Percentiles rank a stretch among this genome's conserved stretches.
phyloP scores from a whole-genome alignment of 768 basidiomycete genomes.

The Kwoniella europaea region DNA sequence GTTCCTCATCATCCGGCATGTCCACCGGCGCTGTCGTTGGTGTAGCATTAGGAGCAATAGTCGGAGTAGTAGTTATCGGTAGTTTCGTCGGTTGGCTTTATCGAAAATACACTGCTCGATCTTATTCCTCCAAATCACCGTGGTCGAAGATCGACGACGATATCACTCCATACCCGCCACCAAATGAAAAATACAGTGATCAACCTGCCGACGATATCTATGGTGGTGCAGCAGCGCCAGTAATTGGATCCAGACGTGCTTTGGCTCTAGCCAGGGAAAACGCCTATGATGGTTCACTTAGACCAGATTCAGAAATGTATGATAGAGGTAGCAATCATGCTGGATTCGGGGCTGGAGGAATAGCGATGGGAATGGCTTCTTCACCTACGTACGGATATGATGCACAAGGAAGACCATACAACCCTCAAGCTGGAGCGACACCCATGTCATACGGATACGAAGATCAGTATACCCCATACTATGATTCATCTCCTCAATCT shows the following conservation, averaged over 20 bases:
- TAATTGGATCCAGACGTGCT: conserved; percentile 51
- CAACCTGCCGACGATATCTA: conserved; percentile 38
- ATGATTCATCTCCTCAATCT: conserved; percentile 16
- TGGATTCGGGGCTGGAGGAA: conserved; percentile 39
- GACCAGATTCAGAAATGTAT: conserved; percentile 37
- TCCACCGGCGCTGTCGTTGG: conserved; percentile 49
- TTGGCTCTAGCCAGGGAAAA: conserved; percentile 40
- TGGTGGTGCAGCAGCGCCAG: conserved; percentile 39
- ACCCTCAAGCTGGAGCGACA: conserved; percentile 35
- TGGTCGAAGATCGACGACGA: conserved; percentile 50
- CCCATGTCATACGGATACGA: conserved; percentile 34
- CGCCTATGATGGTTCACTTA: conserved; percentile 35
- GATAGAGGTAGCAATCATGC: conserved; percentile 37
- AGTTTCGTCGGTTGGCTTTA: conserved; percentile 44
- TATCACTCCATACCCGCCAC: conserved; percentile 41
- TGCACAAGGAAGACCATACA: conserved; percentile 49
- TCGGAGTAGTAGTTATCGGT: conserved; percentile 43
- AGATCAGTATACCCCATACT: conserved; percentile 23
- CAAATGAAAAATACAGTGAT: conserved; percentile 26
- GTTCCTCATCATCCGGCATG: conserved; percentile 26
- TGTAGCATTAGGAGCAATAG: conserved; percentile 38
- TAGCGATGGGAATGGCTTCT: background rate
- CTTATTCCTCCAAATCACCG: conserved; percentile 34
- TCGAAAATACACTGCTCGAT: conserved; percentile 43
- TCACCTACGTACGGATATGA: conserved; percentile 38